Evolutionary conservation across 73 alveolate genomes (phyloP), one percentile per base, ranked within the genome.

Genomic region (Paramecium biaurelia): DNA sequence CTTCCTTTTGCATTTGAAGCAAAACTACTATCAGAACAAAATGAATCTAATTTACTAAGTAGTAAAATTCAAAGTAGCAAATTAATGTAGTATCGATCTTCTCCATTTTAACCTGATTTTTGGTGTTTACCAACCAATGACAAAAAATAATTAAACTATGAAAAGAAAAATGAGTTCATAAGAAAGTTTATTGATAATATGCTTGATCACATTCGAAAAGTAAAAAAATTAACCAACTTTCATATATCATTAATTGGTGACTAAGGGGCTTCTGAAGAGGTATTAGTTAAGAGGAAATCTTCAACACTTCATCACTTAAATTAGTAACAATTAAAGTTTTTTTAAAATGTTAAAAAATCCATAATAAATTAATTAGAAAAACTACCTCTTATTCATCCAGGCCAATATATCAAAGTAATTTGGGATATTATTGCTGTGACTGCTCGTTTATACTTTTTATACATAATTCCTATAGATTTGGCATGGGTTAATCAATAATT

Each of bases 401-500:
- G 56, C 5, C 15, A 45, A 20, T 20, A 38, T 10, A 23, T 23
- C 1, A 79, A 79, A 10, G 32, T 41, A 18, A 24, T 79, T 20
- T 79, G 70, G 72, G 90, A 79, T 79, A 45, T 79, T 18, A 43
- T 41, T 2, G 90, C 90, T 8, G 49, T 79, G 7, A 20, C 41
- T 26, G 70, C 76, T 79, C 45, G 90, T 30, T 47, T 79, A 11
- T 79, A 79, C 56, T 79, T 79, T 43, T 45, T 79, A 79, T 79
- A 79, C 12, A 42, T 79, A 10, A 79, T 79, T 24, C 90, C 90
- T 2, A 79, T 79, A 42, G 90, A 79, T 21, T 79, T 79, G 35
- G 90, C 90, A 42, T 79, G 90, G 90, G 42, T 45, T 41, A 42
- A 79, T 8, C 11, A 79, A 12, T 24, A 79, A 45, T 41, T 79